Percentiles rank a stretch among this genome's conserved stretches.
Conservation (phyloP, 805 yeast genomes). For the Saturnispora zaruensis region DNA sequence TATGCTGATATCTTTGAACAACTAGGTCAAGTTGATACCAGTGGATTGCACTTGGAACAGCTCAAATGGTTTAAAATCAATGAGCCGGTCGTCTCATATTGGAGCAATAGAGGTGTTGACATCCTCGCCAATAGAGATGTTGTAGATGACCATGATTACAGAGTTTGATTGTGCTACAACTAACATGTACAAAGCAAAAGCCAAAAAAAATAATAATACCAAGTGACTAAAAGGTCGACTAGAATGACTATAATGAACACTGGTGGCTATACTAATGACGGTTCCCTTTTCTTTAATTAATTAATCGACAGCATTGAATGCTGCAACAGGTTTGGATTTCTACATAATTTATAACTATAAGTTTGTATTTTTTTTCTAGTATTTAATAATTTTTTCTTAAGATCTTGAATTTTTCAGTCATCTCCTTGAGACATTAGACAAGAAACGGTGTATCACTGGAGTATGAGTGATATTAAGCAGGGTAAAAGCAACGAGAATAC, state of each 20-base stretch:
- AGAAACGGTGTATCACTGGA: neutral
- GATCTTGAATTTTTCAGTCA: neutral
- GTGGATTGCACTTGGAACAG: constrained; percentile 31
- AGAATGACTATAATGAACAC: neutral
- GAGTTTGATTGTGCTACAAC: neutral
- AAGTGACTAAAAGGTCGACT: neutral
- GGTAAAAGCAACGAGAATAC: neutral
- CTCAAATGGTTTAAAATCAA: constrained; percentile 27
- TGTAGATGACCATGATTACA: neutral
- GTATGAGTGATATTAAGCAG: neutral
- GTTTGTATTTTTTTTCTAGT: neutral
- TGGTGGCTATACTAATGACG: neutral
- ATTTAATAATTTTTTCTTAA: neutral
- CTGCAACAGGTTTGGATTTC: neutral
- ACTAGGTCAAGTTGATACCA: constrained; percentile 27
- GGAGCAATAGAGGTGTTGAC: constrained; percentile 11
- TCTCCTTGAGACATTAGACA: neutral
- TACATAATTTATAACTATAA: neutral
- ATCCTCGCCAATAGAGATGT: constrained; percentile 6
- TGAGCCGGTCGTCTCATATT: constrained; percentile 14
- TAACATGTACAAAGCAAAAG: neutral
- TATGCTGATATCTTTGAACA: constrained; percentile 28
- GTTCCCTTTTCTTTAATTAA: neutral
- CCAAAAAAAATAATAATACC: neutral
- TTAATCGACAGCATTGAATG: neutral